Conservation (phyloP, 768 basidiomycete species). For the button mushroom (Agaricus bisporus) region DNA sequence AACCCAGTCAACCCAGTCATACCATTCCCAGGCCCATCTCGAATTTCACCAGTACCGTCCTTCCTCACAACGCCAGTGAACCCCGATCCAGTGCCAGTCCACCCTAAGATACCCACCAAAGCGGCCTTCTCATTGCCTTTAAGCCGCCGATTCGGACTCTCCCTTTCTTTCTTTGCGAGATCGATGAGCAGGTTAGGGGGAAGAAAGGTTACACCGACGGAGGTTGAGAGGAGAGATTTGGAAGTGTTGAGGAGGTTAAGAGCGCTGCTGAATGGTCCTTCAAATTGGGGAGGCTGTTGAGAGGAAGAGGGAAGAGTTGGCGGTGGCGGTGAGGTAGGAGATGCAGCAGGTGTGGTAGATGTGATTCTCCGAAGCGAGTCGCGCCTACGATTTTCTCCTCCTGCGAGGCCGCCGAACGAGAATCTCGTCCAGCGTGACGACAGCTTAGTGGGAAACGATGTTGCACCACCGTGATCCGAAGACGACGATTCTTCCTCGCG, state of each 20-base stretch:
- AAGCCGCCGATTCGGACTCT: conserved; percentile 30
- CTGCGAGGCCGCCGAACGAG: background rate
- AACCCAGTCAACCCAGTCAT: conserved; percentile 51
- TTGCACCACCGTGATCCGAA: too few species aligned
- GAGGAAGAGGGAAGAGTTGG: too few species aligned
- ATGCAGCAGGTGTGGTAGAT: background rate
- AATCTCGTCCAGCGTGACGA: background rate
- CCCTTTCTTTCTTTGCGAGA: conserved; percentile 46
- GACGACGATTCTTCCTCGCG: background rate
- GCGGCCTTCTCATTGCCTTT: conserved; percentile 54
- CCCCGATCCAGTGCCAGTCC: conserved; percentile 33
- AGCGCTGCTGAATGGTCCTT: conserved; percentile 30
- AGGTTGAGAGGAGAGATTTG: conserved; percentile 43
- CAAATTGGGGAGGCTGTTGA: conserved; percentile 1
- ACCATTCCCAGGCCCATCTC: conserved; percentile 31
- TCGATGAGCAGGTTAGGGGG: conserved; percentile 43
- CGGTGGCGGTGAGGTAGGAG: background rate
- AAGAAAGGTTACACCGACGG: conserved; percentile 40
- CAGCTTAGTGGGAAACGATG: too few species aligned
- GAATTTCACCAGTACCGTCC: background rate
- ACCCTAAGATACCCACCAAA: conserved; percentile 50
- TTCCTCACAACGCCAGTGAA: background rate
- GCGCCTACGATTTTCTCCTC: background rate
- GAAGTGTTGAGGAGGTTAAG: conserved; percentile 35
- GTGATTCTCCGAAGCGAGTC: background rate